Evolutionary conservation across 371 early-diverging fungal genomes (phyloP).

Genomic region (Actinomucor elegans): DNA sequence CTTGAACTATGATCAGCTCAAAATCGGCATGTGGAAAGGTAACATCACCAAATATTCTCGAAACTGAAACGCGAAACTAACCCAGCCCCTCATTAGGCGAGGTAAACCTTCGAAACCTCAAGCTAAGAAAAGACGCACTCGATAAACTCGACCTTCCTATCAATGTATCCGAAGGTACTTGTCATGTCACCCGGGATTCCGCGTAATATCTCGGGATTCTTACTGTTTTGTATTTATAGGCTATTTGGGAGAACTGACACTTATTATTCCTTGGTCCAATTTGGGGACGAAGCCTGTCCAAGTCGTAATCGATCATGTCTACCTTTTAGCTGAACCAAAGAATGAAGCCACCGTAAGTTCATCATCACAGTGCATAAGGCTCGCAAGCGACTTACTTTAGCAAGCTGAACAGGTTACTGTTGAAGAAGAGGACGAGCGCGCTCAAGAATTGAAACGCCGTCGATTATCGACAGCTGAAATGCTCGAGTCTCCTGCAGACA

Average conservation of each 20-base stretch:
- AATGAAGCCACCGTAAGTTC: conserved; percentile 46
- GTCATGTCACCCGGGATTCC: not conserved
- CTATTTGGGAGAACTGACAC: conserved; percentile 76
- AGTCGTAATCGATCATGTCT: conserved; percentile 75
- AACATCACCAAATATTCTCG: too few species aligned
- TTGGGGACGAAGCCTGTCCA: conserved; percentile 83
- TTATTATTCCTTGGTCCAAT: conserved; percentile 88
- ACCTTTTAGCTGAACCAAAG: conserved; percentile 73
- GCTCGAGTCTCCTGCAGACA: conserved; percentile 33
- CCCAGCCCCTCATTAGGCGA: conserved; percentile 78
- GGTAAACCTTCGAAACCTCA: conserved; percentile 77
- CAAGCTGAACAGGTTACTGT: conserved; percentile 44
- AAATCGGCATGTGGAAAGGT: conserved; percentile 88
- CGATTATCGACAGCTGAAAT: conserved; percentile 81
- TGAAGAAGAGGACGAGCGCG: conserved; percentile 82
- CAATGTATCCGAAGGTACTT: conserved; percentile 77
- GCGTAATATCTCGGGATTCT: not conserved
- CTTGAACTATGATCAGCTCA: conserved; percentile 84
- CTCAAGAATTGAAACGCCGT: conserved; percentile 79
- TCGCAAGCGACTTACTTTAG: too few species aligned
- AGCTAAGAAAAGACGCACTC: conserved; percentile 74
- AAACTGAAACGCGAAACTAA: too few species aligned
- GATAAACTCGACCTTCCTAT: conserved; percentile 85
- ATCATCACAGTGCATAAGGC: too few species aligned
- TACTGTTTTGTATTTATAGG: conserved; percentile 55